phyloP scores from a whole-genome alignment of 352 stramenopile genomes.

The Phytopythium chamaehyphon region DNA sequence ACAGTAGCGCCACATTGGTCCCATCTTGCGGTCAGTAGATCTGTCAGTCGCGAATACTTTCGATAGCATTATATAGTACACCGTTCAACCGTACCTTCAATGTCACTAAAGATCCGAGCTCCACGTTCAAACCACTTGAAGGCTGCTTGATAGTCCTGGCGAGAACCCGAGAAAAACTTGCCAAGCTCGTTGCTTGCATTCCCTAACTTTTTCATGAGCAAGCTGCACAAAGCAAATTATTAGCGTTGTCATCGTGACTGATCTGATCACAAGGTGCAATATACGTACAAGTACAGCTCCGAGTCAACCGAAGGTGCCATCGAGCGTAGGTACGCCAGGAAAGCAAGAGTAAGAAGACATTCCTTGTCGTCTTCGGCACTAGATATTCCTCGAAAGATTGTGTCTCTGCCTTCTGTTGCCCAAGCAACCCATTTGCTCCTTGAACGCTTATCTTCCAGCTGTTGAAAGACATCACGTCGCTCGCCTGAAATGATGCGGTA shows the following conservation, averaged over 20 bases:
- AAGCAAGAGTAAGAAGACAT: conserved; percentile 48
- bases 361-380: conserved; percentile 9
- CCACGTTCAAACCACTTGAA: conserved; percentile 80
- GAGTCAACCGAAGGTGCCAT: conserved; percentile 61
- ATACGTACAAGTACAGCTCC: conserved; percentile 80
- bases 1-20: conserved; percentile 76
- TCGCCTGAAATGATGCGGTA: conserved; percentile 53
- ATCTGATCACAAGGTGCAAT: neutral
- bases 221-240: conserved; percentile 25
- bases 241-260: neutral
- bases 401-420: neutral
- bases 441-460: conserved; percentile 7
- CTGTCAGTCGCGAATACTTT: no score
- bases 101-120: conserved; percentile 74
- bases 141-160: conserved; percentile 41
- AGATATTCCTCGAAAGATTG: neutral
- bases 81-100: conserved; percentile 47
- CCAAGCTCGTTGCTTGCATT: conserved; percentile 82
- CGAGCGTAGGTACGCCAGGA: conserved; percentile 60
- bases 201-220: conserved; percentile 86
- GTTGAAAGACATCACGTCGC: conserved; percentile 18
- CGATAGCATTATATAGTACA: neutral
- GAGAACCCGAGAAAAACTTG: conserved; percentile 56
- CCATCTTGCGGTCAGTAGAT: conserved; percentile 31
- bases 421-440: conserved; percentile 5